These are phyloP conservation scores for Pleurotus pulmonarius DNA, from an alignment of 768 basidiomycete genomes.

Conservation along the genomic window DNA sequence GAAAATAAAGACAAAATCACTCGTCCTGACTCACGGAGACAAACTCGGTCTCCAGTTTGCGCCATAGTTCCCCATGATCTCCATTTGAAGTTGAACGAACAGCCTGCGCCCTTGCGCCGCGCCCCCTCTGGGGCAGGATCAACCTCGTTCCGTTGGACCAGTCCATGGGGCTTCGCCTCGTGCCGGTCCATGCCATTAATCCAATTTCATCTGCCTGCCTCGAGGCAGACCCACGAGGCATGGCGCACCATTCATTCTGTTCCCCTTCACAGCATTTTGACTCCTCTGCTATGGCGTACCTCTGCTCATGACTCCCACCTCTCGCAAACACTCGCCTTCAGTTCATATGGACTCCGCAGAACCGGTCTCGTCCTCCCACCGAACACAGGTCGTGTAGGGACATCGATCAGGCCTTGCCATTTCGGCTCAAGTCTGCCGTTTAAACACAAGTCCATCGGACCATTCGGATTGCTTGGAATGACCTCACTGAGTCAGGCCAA, in stretches of 20 bases:
- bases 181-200: constrained; percentile 3
- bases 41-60: too few species aligned
- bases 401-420: not conserved
- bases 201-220: constrained; percentile 6
- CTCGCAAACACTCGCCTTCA: not conserved
- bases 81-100: too few species aligned
- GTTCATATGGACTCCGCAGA: not conserved
- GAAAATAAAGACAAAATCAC: not conserved
- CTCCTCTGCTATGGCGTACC: not conserved
- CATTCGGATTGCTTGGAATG: not conserved
- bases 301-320: not conserved
- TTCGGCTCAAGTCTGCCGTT: not conserved
- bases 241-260: not conserved
- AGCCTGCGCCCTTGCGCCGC: too few species aligned
- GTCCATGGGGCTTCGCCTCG: constrained; percentile 2
- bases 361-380: constrained; percentile 1
- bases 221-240: constrained; percentile 5
- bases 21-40: too few species aligned
- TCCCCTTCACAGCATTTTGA: constrained; percentile 1
- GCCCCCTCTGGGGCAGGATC: too few species aligned
- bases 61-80: too few species aligned
- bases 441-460: not conserved
- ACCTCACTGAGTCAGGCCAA: not conserved
- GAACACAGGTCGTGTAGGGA: not conserved
- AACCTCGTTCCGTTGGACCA: not conserved